Conservation (phyloP, 75 land plant genomes). For the Pinus taeda region DNA sequence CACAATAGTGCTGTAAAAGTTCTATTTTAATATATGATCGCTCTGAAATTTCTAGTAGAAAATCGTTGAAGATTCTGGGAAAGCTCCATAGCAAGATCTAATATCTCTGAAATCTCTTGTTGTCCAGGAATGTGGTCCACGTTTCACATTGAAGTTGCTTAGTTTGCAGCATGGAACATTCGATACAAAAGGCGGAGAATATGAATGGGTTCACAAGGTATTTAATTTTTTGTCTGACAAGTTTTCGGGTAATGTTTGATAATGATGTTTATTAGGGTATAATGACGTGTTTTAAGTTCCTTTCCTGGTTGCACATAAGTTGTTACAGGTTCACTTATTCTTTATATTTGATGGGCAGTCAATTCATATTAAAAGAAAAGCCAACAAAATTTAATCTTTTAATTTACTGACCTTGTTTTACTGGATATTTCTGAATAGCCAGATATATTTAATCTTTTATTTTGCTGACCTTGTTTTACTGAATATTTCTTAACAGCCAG, state of each 20-base stretch:
- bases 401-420: background rate
- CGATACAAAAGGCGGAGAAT: conserved; percentile 89
- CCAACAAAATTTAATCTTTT: background rate
- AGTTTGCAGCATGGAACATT: conserved; percentile 94
- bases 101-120: background rate
- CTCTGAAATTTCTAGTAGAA: background rate
- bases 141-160: conserved; percentile 83
- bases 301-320: background rate
- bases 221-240: background rate
- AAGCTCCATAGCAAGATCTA: background rate
- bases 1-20: background rate
- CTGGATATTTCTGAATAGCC: background rate
- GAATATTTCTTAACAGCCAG: conserved; percentile 33
- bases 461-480: conserved; percentile 1
- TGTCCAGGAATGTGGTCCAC: conserved; percentile 90
- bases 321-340: too few species aligned
- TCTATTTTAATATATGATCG: background rate
- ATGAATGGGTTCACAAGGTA: conserved; percentile 88
- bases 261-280: background rate
- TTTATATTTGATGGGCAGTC: background rate
- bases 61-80: background rate
- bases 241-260: background rate
- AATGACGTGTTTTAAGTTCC: background rate
- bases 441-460: background rate
- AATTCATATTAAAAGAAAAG: background rate